These are phyloP conservation scores for Blastomyces percursus DNA, from an alignment of 2,329 filamentous ascomycete species.

Conservation along the genomic window DNA sequence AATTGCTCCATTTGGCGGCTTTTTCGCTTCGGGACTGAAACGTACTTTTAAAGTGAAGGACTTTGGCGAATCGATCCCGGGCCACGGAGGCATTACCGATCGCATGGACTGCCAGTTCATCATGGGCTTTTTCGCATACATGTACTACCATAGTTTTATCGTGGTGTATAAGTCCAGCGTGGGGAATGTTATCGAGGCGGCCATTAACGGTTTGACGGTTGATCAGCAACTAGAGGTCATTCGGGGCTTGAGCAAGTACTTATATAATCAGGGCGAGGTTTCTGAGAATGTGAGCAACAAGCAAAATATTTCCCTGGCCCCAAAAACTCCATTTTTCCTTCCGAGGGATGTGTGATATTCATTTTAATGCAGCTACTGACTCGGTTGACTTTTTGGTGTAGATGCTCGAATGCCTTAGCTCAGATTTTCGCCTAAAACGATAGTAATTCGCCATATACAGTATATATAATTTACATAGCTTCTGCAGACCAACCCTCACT, in stretches of 20 bases:
- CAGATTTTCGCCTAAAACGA: conserved; percentile 25
- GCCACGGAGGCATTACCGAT: conserved; percentile 95
- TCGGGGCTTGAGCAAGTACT: conserved; percentile 50
- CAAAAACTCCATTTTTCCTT: neutral
- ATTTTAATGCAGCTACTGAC: conserved; percentile 12
- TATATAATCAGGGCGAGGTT: conserved; percentile 52
- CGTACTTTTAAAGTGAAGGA: conserved; percentile 99
- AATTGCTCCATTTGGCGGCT: conserved; percentile 93
- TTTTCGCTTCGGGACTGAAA: conserved; percentile 96
- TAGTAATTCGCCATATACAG: neutral
- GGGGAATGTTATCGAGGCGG: conserved; percentile 78
- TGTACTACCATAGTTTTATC: conserved; percentile 98
- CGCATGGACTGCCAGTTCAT: conserved; percentile 99
- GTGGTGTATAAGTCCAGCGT: conserved; percentile 76
- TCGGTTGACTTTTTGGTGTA: conserved; percentile 11
- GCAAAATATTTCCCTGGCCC: neutral
- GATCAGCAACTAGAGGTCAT: conserved; percentile 83
- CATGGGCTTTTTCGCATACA: conserved; percentile 97
- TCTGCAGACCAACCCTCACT: neutral
- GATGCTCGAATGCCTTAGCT: conserved; percentile 29
- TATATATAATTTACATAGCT: neutral
- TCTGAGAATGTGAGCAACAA: conserved; percentile 39
- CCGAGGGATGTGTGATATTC: neutral
- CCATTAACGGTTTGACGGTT: conserved; percentile 73
- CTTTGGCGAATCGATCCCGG: conserved; percentile 95